Base-by-base conservation (phyloP, 2,329 filamentous ascomycete genomes). In the Hawksworthiomyces lignivorus region DNA sequence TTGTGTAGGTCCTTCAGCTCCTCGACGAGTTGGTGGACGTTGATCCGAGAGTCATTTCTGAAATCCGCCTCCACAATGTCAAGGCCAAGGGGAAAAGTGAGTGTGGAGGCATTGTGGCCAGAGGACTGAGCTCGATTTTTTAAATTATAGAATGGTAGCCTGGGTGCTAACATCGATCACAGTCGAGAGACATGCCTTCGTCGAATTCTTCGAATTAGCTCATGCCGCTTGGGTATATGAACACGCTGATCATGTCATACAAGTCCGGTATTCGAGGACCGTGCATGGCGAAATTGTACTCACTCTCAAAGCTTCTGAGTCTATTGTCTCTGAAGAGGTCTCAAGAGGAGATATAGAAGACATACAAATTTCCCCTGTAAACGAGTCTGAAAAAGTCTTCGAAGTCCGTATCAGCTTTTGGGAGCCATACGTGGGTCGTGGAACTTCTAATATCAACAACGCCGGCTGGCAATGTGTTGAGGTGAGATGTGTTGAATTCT, bases 151-250 rank as follows among this genome's bases (percentile, higher is more conserved):
- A 21, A 21, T 18, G 14, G 32, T 30, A 19, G 18, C 19, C 5
- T 7, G 18, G 12, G 4, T 22, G 32, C 32, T 33, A 12, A n/a
- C 28, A n/a, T 30, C 28, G 11, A 14, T 5, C 15, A 6, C 24
- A 39, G 36, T 18, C 4, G 36, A 39, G 15, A 11, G 36, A 3
- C 36, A 39, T 26, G 36, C 36, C 28, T 39, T 39, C 26, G 12
- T 39, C 29, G 28, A 39, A 7, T 39, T 39, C n/a, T 31, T 19
- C 20, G 9, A 24, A 12, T 5, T 10, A 12, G 8, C n/a, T 17
- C 19, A 39, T 20, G 36, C 36, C 12, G 14, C 10, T 5, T 12
- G 36, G 19, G 36, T 32, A 14, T 39, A 30, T 20, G 19, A 32
- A 5, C 19, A 31, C 7, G 4, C 26, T 8, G n/a, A 8, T 20